phyloP scores from a whole-genome alignment of 768 basidiomycete species.

The Brasilioporus rufonigricans region DNA sequence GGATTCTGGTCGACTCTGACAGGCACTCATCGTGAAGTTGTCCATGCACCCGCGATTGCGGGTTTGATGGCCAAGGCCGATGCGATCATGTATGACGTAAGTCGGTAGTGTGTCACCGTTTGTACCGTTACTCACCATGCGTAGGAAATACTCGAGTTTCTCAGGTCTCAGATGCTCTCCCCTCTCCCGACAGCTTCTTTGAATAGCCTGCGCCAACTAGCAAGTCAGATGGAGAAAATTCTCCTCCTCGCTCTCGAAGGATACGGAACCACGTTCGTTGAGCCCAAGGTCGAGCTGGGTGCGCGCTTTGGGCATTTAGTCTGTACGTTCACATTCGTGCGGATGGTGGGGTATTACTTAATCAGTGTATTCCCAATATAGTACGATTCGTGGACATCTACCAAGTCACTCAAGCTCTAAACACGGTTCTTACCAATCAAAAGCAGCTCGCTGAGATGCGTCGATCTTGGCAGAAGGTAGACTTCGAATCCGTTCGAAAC shows the following conservation, averaged over 20 bases:
- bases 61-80: slow-evolving; percentile 88
- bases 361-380: slow-evolving; percentile 30
- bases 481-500: slow-evolving; percentile 89
- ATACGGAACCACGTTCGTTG: slow-evolving; percentile 87
- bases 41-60: slow-evolving; percentile 85
- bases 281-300: slow-evolving; percentile 87
- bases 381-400: slow-evolving; percentile 92
- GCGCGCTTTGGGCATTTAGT: slow-evolving; percentile 90
- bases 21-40: slow-evolving; percentile 80
- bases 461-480: slow-evolving; percentile 82
- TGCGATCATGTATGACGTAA: slow-evolving; percentile 86
- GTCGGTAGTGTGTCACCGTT: slow-evolving; percentile 31
- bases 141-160: slow-evolving; percentile 83
- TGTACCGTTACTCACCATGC: slow-evolving; percentile 18
- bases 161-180: slow-evolving; percentile 82
- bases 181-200: slow-evolving; percentile 67
- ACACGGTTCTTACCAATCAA: slow-evolving; percentile 83
- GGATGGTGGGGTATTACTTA: neutral
- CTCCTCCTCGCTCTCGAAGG: slow-evolving; percentile 75
- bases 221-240: slow-evolving; percentile 91
- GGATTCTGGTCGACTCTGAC: slow-evolving; percentile 80
- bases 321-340: slow-evolving; percentile 48
- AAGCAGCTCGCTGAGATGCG: slow-evolving; percentile 86
- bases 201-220: slow-evolving; percentile 72
- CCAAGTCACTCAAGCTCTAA: slow-evolving; percentile 86